Percentiles rank a stretch among this genome's conserved stretches.
Evolutionary conservation across 2,329 filamentous ascomycete genomes (phyloP).

Genomic region (Arthrobotrys sphaeroides): DNA sequence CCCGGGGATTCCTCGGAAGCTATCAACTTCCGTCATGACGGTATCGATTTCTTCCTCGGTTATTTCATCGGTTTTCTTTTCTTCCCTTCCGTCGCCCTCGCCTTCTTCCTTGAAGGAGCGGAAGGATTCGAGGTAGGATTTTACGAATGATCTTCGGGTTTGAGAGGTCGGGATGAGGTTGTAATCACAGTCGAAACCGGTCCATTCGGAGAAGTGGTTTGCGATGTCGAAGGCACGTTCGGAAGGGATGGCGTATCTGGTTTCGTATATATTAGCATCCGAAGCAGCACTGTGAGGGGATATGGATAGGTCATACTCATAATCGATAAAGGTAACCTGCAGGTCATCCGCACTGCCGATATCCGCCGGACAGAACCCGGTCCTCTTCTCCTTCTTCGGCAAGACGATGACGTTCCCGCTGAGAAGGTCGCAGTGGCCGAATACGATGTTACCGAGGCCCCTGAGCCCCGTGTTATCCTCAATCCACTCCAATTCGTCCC

Average conservation of each 20-base stretch:
- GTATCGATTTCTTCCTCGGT: conserved; percentile 73
- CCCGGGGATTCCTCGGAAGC: conserved; percentile 87
- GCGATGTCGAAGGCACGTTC: conserved; percentile 95
- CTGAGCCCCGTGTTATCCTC: conserved; percentile 36
- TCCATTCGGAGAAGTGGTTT: conserved; percentile 99
- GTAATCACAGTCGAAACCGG: conserved; percentile 94
- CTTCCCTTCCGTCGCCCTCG: conserved; percentile 58
- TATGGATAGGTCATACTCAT: conserved; percentile 68
- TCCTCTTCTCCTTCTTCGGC: conserved; percentile 62
- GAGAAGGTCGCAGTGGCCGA: conserved; percentile 95
- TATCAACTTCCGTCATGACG: conserved; percentile 82
- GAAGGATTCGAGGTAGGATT: conserved; percentile 83
- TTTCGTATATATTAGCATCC: conserved; percentile 11
- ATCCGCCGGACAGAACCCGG: conserved; percentile 54
- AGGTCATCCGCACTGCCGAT: conserved; percentile 60
- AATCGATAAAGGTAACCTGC: conserved; percentile 89
- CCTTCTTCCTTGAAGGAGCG: conserved; percentile 65
- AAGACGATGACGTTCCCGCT: conserved; percentile 94
- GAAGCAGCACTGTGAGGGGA: too few species aligned
- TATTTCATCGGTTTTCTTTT: conserved; percentile 59
- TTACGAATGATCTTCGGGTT: conserved; percentile 81
- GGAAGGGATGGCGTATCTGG: conserved; percentile 83
- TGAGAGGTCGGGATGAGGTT: conserved; percentile 79
- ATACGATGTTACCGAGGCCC: conserved; percentile 70
- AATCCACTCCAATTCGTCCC: conserved; percentile 53